Evolutionary conservation across 2,329 filamentous ascomycete species (phyloP).

Genomic region (Emmonsiellopsis sp.): DNA sequence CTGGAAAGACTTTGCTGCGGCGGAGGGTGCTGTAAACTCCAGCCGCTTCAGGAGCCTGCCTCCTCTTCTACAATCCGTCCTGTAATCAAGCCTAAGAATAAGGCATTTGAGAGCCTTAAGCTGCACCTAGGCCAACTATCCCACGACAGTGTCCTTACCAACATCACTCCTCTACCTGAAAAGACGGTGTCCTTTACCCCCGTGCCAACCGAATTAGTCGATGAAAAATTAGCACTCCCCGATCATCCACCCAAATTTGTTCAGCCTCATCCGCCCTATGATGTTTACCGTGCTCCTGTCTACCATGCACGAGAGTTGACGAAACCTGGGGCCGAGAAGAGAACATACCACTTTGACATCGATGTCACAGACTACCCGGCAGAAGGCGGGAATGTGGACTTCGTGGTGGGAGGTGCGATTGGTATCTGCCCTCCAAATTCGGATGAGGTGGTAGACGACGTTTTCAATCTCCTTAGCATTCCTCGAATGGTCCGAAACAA

Average conservation of each 20-base stretch:
- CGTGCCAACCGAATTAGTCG: conserved; percentile 26
- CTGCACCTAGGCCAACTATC: conserved; percentile 69
- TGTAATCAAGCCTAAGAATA: conserved; percentile 62
- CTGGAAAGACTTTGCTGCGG: conserved; percentile 57
- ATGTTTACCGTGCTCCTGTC: conserved; percentile 83
- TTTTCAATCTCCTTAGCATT: conserved; percentile 73
- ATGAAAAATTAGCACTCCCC: conserved; percentile 27
- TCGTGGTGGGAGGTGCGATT: conserved; percentile 93
- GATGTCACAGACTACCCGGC: conserved; percentile 91
- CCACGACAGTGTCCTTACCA: conserved; percentile 59
- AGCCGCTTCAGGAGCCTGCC: conserved; percentile 40
- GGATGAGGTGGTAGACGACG: conserved; percentile 63
- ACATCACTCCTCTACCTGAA: conserved; percentile 61
- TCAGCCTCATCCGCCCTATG: conserved; percentile 86
- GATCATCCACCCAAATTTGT: conserved; percentile 78
- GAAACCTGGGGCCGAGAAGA: conserved; percentile 80
- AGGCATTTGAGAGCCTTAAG: conserved; percentile 70
- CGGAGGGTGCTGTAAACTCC: conserved; percentile 55
- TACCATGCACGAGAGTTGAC: conserved; percentile 81
- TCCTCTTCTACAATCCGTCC: conserved; percentile 36
- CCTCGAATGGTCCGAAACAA: conserved; percentile 78
- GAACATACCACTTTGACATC: conserved; percentile 94
- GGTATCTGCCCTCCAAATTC: conserved; percentile 88
- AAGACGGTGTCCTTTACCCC: conserved; percentile 60
- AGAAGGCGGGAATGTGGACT: conserved; percentile 72